Percentiles rank a stretch among this genome's conserved stretches.
Evolutionary conservation across 1,139 yeast genomes (phyloP).

Genomic region (Wickerhamomyces sp.): DNA sequence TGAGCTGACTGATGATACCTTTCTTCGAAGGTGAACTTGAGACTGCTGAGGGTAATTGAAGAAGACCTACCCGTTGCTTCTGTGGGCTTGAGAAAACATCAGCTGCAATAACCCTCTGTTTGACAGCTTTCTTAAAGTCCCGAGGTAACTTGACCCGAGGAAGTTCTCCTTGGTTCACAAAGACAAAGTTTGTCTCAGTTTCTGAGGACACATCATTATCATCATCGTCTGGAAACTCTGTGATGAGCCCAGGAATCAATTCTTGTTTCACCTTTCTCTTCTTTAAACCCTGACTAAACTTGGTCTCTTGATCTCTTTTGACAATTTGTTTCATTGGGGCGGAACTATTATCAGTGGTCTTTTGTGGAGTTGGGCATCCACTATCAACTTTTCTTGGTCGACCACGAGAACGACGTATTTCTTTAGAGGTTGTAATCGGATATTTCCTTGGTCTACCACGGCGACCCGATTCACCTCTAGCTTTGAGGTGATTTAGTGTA

Average conservation of each 20-base stretch:
- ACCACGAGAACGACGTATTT: too few relatives aligned
- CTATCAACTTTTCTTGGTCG: too few relatives aligned
- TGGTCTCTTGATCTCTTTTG: not conserved
- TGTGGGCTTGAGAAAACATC: constrained; percentile 21
- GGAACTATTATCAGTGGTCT: too few relatives aligned
- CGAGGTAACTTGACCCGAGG: too few relatives aligned
- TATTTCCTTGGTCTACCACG: not conserved
- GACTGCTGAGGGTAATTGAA: constrained; percentile 9
- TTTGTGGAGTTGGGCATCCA: too few relatives aligned
- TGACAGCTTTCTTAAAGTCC: not conserved
- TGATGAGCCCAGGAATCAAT: not conserved
- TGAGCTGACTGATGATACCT: constrained; percentile 16
- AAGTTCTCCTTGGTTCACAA: not conserved
- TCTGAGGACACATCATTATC: not conserved
- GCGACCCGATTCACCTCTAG: constrained; percentile 7
- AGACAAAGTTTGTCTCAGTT: constrained; percentile 7
- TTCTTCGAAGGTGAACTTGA: constrained; percentile 23
- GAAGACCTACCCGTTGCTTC: constrained; percentile 16
- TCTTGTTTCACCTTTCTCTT: not conserved
- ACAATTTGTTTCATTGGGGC: too few relatives aligned
- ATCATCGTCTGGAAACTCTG: not conserved
- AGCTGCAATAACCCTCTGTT: constrained; percentile 7
- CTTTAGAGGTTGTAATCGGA: too few relatives aligned
- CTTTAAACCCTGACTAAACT: constrained; percentile 1
- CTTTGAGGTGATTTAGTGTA: not conserved